Evolutionary conservation across 2,329 filamentous ascomycete genomes (phyloP).

Genomic region (Claviceps sp.): DNA sequence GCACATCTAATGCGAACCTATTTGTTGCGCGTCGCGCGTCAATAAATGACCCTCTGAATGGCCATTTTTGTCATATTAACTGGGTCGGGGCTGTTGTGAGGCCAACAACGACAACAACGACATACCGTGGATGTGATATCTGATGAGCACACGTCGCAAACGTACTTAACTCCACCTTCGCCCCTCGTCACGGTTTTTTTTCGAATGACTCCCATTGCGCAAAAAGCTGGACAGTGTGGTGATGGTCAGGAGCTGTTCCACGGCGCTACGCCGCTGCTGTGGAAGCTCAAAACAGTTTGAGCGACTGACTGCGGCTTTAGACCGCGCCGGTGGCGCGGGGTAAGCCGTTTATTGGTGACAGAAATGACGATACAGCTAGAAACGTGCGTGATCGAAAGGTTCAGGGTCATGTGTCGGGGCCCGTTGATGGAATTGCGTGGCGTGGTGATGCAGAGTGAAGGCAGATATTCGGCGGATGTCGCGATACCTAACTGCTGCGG

Average conservation of each 20-base stretch:
- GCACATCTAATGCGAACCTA: conserved; percentile 93
- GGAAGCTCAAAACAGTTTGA: neutral
- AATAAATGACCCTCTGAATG: neutral
- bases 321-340: conserved; percentile 4
- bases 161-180: conserved; percentile 85
- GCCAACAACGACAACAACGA: conserved; percentile 22
- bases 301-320: neutral
- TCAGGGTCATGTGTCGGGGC: conserved; percentile 5
- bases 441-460: conserved; percentile 10
- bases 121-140: conserved; percentile 93
- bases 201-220: conserved; percentile 76
- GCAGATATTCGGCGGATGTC: conserved; percentile 6
- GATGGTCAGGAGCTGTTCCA: neutral
- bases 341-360: conserved; percentile 9
- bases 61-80: neutral
- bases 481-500: conserved; percentile 4
- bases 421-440: conserved; percentile 4
- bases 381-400: conserved; percentile 19
- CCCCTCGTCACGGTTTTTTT: conserved; percentile 84
- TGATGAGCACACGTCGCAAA: conserved; percentile 91
- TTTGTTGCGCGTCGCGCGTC: conserved; percentile 6
- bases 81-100: conserved; percentile 3
- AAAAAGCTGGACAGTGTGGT: neutral
- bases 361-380: conserved; percentile 1
- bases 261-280: neutral